Evolutionary conservation across 306 rosid genomes (phyloP).

Genomic region (Rosa lucieae): DNA sequence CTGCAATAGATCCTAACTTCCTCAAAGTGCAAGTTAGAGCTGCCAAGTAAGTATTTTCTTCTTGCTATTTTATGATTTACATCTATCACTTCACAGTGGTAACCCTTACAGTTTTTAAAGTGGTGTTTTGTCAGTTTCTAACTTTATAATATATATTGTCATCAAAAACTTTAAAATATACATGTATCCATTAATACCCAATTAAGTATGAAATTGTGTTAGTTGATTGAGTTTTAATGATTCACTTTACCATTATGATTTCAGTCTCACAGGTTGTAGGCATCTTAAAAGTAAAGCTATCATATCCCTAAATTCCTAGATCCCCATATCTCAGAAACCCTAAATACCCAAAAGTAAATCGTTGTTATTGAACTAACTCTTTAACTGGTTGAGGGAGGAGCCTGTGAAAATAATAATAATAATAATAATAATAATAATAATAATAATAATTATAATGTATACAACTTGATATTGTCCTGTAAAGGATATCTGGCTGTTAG

Average conservation of each 20-base stretch:
- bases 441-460: too few species aligned
- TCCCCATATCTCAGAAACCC: not conserved
- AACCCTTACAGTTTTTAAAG: not conserved
- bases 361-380: not conserved
- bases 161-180: too few species aligned
- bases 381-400: not conserved
- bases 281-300: not conserved
- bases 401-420: not conserved
- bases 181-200: not conserved
- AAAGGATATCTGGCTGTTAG: not conserved
- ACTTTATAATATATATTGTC: not conserved
- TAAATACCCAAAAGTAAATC: not conserved
- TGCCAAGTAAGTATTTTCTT: constrained; percentile 74
- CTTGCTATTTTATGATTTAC: constrained; percentile 10
- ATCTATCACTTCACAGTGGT: constrained; percentile 14
- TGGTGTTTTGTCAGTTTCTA: not conserved
- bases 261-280: not conserved
- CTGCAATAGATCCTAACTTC: constrained; percentile 77
- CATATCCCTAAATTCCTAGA: not conserved
- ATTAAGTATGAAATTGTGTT: not conserved
- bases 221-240: not conserved
- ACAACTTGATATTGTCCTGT: not conserved
- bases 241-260: not conserved
- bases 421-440: not conserved
- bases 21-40: constrained; percentile 89